Conservation (phyloP, 331 rosid species). For the Quercus tomentella region DNA sequence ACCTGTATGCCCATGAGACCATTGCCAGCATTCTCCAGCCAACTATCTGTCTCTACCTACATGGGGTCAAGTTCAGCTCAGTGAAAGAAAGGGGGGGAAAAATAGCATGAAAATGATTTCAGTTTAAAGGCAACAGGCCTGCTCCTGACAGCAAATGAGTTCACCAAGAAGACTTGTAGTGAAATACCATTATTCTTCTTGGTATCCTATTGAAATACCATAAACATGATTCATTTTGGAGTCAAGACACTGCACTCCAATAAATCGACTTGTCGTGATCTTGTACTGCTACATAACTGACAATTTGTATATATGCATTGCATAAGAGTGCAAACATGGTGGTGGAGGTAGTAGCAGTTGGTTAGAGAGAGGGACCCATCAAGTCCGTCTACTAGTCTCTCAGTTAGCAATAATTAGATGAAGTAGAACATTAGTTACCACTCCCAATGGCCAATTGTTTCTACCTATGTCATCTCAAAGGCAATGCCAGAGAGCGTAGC, state of each 20-base stretch:
- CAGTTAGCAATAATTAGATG: neutral
- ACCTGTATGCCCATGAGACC: constrained; percentile 94
- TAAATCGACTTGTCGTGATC: neutral
- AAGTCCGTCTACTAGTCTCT: too few species aligned
- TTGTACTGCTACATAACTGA: neutral
- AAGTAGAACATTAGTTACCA: neutral
- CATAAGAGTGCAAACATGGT: neutral
- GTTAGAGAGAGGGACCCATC: neutral
- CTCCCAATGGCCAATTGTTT: too few species aligned
- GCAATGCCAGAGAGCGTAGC: too few species aligned
- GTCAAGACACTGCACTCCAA: neutral
- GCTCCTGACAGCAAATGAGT: neutral
- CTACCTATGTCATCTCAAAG: too few species aligned
- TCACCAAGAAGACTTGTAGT: neutral
- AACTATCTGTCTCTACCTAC: constrained; percentile 88
- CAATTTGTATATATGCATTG: too few species aligned
- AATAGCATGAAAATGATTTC: neutral
- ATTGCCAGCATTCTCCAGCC: constrained; percentile 94
- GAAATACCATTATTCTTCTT: neutral
- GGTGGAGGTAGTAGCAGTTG: neutral
- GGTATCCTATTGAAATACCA: neutral
- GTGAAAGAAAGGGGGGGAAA: neutral
- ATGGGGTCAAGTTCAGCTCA: neutral
- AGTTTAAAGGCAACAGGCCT: neutral
- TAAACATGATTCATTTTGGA: neutral